Percentiles rank a stretch among this genome's conserved stretches.
phyloP scores from a whole-genome alignment of 2,329 filamentous ascomycete species.

The Coniochaeta pulveracea region DNA sequence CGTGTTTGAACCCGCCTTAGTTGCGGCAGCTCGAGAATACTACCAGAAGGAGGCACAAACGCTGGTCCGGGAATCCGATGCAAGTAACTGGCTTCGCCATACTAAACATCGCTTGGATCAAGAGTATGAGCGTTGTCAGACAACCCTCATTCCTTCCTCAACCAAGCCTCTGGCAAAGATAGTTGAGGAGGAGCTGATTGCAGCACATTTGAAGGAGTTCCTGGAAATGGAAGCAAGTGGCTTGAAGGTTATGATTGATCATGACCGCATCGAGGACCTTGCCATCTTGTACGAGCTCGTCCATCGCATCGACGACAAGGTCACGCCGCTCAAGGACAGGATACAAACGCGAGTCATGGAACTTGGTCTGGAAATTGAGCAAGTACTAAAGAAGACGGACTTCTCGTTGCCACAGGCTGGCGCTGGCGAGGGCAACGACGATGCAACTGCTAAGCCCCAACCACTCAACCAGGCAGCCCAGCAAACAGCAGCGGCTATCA shows the following conservation, averaged over 20 bases:
- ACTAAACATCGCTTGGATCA: constrained; percentile 65
- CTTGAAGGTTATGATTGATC: constrained; percentile 81
- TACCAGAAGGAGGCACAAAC: constrained; percentile 66
- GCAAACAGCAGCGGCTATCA: constrained; percentile 77
- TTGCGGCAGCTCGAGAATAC: constrained; percentile 59
- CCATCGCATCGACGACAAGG: constrained; percentile 63
- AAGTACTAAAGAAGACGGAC: constrained; percentile 43
- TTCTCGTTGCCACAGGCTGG: constrained; percentile 27
- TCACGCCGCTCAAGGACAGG: constrained; percentile 55
- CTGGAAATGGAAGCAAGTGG: constrained; percentile 78
- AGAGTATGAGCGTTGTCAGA: constrained; percentile 72
- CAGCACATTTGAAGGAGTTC: constrained; percentile 66
- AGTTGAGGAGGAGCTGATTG: constrained; percentile 72
- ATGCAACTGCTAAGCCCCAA: constrained; percentile 27
- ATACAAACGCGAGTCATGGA: constrained; percentile 68
- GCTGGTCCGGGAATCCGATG: constrained; percentile 67
- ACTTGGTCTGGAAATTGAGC: constrained; percentile 75
- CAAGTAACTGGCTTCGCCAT: constrained; percentile 69
- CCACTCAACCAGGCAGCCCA: constrained; percentile 53
- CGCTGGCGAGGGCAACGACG: constrained; percentile 29
- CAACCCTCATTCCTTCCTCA: constrained; percentile 65
- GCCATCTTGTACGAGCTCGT: constrained; percentile 74
- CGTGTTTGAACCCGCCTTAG: constrained; percentile 69
- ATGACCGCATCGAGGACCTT: constrained; percentile 70
- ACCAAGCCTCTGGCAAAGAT: constrained; percentile 63